Evolutionary conservation across 2,329 filamentous ascomycete species (phyloP).

Genomic region (Penicillium corylophilum): DNA sequence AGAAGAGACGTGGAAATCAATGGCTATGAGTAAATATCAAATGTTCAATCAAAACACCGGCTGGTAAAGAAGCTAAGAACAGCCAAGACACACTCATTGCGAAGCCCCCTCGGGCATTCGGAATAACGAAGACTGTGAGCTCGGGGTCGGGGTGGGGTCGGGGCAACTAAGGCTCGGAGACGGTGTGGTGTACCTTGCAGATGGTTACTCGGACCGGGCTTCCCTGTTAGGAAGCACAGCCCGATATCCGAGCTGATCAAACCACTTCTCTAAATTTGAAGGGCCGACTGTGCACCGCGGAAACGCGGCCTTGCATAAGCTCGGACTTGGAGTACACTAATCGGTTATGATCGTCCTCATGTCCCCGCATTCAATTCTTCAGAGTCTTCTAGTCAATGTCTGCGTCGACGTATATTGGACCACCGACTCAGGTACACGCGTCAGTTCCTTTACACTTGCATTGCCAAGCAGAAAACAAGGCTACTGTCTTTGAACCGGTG

Average conservation of each 20-base stretch:
- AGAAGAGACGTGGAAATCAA: neutral
- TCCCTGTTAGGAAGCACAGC: slow-evolving; percentile 1
- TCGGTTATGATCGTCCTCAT: neutral
- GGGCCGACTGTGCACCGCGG: neutral
- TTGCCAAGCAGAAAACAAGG: too few species aligned
- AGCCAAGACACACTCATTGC: neutral
- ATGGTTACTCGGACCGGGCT: neutral
- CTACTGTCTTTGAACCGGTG: too few species aligned
- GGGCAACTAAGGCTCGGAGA: neutral
- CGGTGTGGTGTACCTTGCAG: too few species aligned
- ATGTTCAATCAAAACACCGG: too few species aligned
- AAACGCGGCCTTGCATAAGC: slow-evolving; percentile 1
- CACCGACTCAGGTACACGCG: neutral
- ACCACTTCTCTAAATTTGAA: neutral
- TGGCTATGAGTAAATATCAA: neutral
- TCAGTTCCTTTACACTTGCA: neutral
- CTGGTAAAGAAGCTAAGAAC: too few species aligned
- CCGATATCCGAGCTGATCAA: neutral
- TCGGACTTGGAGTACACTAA: slow-evolving; percentile 4
- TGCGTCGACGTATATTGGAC: neutral
- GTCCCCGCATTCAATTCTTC: neutral
- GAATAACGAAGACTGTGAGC: neutral
- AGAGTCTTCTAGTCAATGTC: neutral
- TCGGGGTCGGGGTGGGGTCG: neutral
- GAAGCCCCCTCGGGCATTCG: neutral